A percentile compares a stretch with the other conserved stretches of the same genome.
These are phyloP conservation scores for Naganishia sp. DNA, from an alignment of 1,284 basidiomycete genomes.

Conservation along the genomic window DNA sequence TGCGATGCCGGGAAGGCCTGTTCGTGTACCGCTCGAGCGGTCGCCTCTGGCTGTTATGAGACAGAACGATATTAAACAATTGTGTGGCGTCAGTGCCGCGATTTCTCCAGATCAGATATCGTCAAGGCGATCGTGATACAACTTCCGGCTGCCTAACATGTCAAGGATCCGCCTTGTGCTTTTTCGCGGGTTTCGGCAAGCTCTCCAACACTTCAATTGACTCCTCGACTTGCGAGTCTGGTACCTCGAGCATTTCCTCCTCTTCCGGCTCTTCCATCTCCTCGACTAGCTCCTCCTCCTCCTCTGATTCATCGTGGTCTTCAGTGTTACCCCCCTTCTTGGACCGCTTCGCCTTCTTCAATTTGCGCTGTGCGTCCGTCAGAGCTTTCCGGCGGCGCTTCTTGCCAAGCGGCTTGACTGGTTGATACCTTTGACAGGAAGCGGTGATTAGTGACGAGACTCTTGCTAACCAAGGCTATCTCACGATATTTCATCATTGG, in stretches of 20 bases:
- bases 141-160: no score
- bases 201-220: no score
- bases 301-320: conserved; percentile 16
- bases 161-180: no score
- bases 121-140: no score
- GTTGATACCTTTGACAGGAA: conserved; percentile 15
- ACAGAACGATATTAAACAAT: no score
- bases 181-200: no score
- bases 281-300: conserved; percentile 5
- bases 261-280: conserved; percentile 13
- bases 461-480: conserved; percentile 36
- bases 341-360: background rate
- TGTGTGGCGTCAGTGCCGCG: no score
- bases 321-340: conserved; percentile 17
- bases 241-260: conserved; percentile 10
- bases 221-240: background rate
- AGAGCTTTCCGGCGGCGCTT: conserved; percentile 2
- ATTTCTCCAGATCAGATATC: no score
- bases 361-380: conserved; percentile 2
- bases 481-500: conserved; percentile 60
- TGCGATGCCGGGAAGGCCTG: no score
- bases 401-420: conserved; percentile 20
- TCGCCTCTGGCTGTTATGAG: no score
- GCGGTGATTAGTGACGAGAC: background rate
- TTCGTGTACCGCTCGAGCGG: no score